phyloP scores from a whole-genome alignment of 179 eudicot species.

The Sideroxylon spinosum region DNA sequence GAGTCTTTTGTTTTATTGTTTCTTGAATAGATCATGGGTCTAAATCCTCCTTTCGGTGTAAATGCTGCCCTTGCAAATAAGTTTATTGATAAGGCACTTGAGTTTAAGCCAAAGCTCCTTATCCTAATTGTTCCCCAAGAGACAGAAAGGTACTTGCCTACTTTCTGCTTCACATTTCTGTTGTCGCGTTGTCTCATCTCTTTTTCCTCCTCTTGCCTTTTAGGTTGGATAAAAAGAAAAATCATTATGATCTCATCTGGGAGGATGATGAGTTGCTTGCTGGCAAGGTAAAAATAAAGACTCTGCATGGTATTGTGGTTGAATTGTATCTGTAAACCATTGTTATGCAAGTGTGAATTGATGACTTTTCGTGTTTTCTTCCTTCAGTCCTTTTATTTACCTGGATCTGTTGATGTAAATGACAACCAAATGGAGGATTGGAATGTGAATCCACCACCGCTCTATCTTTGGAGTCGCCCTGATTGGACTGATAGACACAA shows the following conservation, averaged over 20 bases:
- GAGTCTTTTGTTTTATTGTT: conserved; percentile 16
- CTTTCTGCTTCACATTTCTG: conserved; percentile 1
- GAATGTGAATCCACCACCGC: conserved; percentile 61
- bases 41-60: conserved; percentile 92
- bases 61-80: conserved; percentile 70
- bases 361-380: conserved; percentile 7
- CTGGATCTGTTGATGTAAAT: conserved; percentile 75
- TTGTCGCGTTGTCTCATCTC: conserved; percentile 15
- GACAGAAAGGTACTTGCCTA: conserved; percentile 55
- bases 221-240: conserved; percentile 67
- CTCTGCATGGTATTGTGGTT: background rate
- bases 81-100: conserved; percentile 83
- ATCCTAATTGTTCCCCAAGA: conserved; percentile 79
- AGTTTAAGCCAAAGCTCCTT: conserved; percentile 81
- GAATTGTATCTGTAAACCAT: background rate
- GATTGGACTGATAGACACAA: conserved; percentile 64
- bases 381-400: conserved; percentile 83
- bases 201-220: conserved; percentile 11
- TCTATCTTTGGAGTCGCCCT: conserved; percentile 84
- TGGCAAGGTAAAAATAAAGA: conserved; percentile 61
- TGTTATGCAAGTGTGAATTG: conserved; percentile 2
- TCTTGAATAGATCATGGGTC: conserved; percentile 73
- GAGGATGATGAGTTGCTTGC: conserved; percentile 62
- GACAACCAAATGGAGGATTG: conserved; percentile 81
- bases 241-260: conserved; percentile 75